phyloP scores from a whole-genome alignment of 164 flowering plant genomes.

The Santalum album region DNA sequence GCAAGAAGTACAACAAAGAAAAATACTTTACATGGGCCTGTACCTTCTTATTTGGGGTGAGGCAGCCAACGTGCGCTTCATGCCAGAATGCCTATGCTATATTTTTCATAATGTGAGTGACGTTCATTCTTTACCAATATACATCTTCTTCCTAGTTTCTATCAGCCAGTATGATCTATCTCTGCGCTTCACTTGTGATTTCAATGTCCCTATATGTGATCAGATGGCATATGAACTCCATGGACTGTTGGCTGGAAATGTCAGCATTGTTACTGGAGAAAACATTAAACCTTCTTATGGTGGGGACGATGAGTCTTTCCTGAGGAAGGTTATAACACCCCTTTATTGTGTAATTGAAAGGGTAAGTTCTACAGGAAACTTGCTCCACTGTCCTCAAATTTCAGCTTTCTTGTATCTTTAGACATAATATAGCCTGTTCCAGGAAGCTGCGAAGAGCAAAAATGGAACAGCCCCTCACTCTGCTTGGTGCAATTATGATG shows the following conservation, averaged over 20 bases:
- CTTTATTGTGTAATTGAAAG: conserved; percentile 76
- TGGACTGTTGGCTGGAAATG: conserved; percentile 94
- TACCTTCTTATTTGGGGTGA: conserved; percentile 99
- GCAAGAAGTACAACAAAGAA: conserved; percentile 84
- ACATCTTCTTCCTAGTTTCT: background rate
- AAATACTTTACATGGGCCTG: conserved; percentile 92
- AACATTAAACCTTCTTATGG: conserved; percentile 98
- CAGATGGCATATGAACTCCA: conserved; percentile 99
- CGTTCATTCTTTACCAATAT: conserved; percentile 1
- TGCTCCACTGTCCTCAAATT: background rate
- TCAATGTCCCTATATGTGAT: conserved; percentile 3
- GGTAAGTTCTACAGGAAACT: conserved; percentile 32
- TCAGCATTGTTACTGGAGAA: conserved; percentile 95
- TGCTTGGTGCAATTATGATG: conserved; percentile 96
- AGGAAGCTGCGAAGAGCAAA: conserved; percentile 74
- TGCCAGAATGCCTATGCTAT: conserved; percentile 98
- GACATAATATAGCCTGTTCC: conserved; percentile 13
- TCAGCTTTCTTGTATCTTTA: conserved; percentile 4
- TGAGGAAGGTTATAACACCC: conserved; percentile 91
- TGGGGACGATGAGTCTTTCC: conserved; percentile 96
- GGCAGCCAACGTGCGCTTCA: conserved; percentile 94
- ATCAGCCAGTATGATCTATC: background rate
- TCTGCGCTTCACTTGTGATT: background rate
- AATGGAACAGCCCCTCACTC: conserved; percentile 82
- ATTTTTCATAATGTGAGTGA: conserved; percentile 89